A percentile compares a stretch with the other conserved stretches of the same genome.
phyloP scores from a whole-genome alignment of 306 rosid genomes.

The Spatholobus suberectus region DNA sequence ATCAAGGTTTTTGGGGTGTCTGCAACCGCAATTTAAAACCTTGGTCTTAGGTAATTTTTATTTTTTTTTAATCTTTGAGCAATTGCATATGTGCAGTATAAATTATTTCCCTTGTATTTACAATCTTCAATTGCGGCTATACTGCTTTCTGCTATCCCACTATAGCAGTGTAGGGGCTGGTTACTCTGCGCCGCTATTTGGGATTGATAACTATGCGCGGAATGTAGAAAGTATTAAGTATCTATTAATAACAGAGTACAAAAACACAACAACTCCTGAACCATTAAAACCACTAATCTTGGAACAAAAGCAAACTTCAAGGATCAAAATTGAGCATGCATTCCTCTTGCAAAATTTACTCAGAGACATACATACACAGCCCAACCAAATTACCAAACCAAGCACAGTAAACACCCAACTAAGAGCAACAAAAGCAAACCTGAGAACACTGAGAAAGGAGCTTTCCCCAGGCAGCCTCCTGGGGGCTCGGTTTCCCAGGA shows the following conservation, averaged over 20 bases:
- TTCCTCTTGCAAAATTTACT: neutral
- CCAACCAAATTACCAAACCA: neutral
- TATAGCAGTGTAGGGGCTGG: neutral
- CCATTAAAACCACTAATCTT: conserved; percentile 19
- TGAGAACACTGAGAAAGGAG: conserved; percentile 90
- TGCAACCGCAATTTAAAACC: too few relatives aligned
- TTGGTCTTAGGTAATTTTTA: too few relatives aligned
- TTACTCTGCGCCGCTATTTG: neutral
- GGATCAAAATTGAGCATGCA: neutral
- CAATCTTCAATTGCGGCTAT: neutral
- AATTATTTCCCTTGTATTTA: neutral
- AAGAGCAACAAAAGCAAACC: conserved; percentile 56
- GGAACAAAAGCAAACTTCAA: neutral
- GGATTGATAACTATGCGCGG: neutral
- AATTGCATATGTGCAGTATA: neutral
- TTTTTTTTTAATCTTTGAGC: too few relatives aligned
- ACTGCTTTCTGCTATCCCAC: neutral
- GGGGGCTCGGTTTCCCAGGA: conserved; percentile 42
- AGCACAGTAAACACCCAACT: conserved; percentile 7
- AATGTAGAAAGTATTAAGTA: neutral
- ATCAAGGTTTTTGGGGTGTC: too few relatives aligned
- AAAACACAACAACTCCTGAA: neutral
- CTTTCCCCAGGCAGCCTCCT: conserved; percentile 82
- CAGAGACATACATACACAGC: neutral
- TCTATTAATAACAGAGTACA: neutral